phyloP scores from a whole-genome alignment of 495 filamentous ascomycete genomes.

The Peziza echinospora region DNA sequence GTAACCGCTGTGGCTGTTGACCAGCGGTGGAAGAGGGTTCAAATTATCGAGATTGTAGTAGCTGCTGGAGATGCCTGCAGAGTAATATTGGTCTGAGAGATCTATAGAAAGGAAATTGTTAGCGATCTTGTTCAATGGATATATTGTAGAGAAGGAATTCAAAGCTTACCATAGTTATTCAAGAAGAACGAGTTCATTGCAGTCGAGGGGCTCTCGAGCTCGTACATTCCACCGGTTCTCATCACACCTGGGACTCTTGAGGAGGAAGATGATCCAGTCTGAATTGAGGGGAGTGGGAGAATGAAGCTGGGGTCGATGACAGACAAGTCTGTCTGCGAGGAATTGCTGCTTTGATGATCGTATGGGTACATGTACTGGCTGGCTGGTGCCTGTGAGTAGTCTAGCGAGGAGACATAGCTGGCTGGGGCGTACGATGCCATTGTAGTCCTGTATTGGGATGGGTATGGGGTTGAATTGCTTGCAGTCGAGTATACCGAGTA shows the following conservation, averaged over 20 bases:
- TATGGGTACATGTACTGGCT: neutral
- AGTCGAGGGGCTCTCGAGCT: neutral
- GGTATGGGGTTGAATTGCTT: constrained; percentile 8
- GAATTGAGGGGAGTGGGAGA: neutral
- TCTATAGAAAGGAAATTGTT: too few species aligned
- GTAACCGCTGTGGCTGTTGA: neutral
- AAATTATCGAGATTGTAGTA: neutral
- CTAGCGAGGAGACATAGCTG: too few species aligned
- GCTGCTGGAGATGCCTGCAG: neutral
- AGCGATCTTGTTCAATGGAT: too few species aligned
- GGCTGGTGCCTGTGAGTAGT: neutral
- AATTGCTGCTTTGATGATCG: neutral
- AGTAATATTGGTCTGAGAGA: neutral
- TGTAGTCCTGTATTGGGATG: constrained; percentile 9
- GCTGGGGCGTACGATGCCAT: neutral
- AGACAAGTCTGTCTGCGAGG: neutral
- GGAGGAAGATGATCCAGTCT: neutral
- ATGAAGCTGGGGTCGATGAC: neutral
- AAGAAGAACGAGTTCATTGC: neutral
- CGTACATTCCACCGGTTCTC: neutral
- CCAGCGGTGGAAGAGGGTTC: neutral
- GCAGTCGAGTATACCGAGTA: constrained; percentile 17
- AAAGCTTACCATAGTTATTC: neutral
- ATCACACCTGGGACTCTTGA: neutral
- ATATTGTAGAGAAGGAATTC: too few species aligned